phyloP scores from a whole-genome alignment of 2,329 filamentous ascomycete genomes.

The Ophiocordyceps camponoti-saundersi region DNA sequence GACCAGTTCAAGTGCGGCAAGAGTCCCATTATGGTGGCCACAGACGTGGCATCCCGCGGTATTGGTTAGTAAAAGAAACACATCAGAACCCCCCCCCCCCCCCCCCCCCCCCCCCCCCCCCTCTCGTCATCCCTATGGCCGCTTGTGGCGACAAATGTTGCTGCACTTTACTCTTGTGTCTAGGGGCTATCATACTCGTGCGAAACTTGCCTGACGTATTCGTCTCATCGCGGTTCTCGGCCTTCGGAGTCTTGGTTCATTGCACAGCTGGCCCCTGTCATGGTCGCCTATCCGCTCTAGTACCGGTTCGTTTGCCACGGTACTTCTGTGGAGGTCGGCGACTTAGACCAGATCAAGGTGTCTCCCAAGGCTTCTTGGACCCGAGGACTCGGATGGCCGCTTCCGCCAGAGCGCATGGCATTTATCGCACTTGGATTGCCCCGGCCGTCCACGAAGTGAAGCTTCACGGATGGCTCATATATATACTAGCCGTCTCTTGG shows the following conservation, averaged over 20 bases:
- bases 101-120: constrained; percentile 5
- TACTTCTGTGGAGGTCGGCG: constrained; percentile 65
- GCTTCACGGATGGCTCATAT: constrained; percentile 32
- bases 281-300: constrained; percentile 63
- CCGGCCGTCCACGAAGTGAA: constrained; percentile 38
- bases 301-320: constrained; percentile 40
- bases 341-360: constrained; percentile 64
- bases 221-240: constrained; percentile 69
- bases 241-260: constrained; percentile 64
- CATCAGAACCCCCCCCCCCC: neutral
- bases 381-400: constrained; percentile 39
- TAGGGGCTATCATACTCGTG: constrained; percentile 76
- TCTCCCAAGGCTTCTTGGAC: constrained; percentile 39
- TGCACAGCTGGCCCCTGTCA: constrained; percentile 31
- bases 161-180: constrained; percentile 85
- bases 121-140: constrained; percentile 22
- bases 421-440: constrained; percentile 42
- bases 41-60: constrained; percentile 98
- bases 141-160: constrained; percentile 39
- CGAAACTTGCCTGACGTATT: constrained; percentile 79
- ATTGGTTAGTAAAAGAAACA: constrained; percentile 66
- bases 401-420: constrained; percentile 34
- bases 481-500: constrained; percentile 26
- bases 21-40: constrained; percentile 99
- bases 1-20: constrained; percentile 99